Evolutionary conservation across 2,329 filamentous ascomycete genomes (phyloP).

Genomic region (Botryotinia globosa): DNA sequence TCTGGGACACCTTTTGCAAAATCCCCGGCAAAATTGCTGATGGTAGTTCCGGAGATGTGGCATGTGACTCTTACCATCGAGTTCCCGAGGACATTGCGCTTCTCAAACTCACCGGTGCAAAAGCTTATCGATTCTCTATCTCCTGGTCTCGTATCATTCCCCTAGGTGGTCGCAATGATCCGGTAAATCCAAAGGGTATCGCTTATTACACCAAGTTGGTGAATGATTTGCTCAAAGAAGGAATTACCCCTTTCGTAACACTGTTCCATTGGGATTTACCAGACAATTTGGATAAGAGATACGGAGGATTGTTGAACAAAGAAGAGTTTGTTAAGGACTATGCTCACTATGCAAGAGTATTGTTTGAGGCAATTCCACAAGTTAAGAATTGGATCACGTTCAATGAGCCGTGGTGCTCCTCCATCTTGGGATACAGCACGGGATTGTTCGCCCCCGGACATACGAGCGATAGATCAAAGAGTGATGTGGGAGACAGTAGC

Average conservation of each 20-base stretch:
- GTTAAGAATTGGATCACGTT: conserved; percentile 90
- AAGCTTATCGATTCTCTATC: conserved; percentile 79
- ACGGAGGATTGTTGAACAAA: conserved; percentile 77
- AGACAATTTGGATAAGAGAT: conserved; percentile 72
- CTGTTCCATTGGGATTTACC: conserved; percentile 89
- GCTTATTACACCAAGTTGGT: conserved; percentile 77
- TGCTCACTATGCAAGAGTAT: conserved; percentile 71
- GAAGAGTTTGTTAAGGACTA: conserved; percentile 81
- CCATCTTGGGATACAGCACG: conserved; percentile 74
- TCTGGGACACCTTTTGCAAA: conserved; percentile 88
- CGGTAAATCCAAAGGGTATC: conserved; percentile 74
- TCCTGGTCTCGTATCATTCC: conserved; percentile 85
- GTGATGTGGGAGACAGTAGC: conserved; percentile 66
- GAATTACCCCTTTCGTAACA: conserved; percentile 78
- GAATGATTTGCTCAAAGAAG: conserved; percentile 71
- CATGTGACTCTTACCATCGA: conserved; percentile 85
- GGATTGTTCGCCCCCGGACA: conserved; percentile 81
- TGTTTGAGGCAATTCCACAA: conserved; percentile 71
- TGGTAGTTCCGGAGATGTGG: conserved; percentile 69
- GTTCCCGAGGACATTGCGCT: conserved; percentile 74
- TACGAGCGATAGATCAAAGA: conserved; percentile 72
- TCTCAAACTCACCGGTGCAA: conserved; percentile 69
- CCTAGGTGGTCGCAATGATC: conserved; percentile 77
- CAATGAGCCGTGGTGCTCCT: conserved; percentile 86
- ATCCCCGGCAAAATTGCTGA: conserved; percentile 81